Conservation (phyloP, 2,329 filamentous ascomycete species). For the Neospermospora avenae region DNA sequence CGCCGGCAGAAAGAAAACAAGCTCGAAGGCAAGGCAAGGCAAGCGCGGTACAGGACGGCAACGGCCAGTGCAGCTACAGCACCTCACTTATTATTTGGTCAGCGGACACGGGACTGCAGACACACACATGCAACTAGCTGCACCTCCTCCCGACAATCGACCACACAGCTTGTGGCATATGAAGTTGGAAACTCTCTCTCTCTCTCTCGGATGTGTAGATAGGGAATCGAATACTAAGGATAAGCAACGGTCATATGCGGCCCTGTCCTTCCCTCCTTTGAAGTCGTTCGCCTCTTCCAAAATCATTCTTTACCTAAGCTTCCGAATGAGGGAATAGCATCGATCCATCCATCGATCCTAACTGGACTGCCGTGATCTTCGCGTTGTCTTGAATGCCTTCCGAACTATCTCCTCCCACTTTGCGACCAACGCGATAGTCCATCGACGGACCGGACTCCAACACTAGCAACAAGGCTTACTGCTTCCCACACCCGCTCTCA, state of each 20-base stretch:
- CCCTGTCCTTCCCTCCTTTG: not conserved
- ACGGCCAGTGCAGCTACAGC: not conserved
- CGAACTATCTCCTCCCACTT: not conserved
- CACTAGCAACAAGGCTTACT: not conserved
- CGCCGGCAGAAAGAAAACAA: not conserved
- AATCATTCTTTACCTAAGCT: no score
- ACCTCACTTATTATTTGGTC: constrained; percentile 1
- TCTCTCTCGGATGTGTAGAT: no score
- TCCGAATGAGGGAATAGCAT: no score
- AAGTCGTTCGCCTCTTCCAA: no score
- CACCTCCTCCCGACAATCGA: no score
- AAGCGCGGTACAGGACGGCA: not conserved
- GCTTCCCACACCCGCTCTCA: not conserved
- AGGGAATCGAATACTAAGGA: not conserved
- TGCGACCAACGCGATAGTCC: constrained; percentile 5
- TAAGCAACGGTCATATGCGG: not conserved
- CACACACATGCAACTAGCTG: not conserved
- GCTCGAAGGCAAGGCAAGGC: not conserved
- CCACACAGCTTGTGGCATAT: not conserved
- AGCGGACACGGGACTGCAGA: not conserved
- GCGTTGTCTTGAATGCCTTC: constrained; percentile 14
- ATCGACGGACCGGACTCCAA: constrained; percentile 1
- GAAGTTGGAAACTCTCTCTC: no score
- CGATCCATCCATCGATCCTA: not conserved
- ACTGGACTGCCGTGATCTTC: not conserved